Conservation (phyloP, 352 stramenopile genomes). For the Globisporangium emineosum region DNA sequence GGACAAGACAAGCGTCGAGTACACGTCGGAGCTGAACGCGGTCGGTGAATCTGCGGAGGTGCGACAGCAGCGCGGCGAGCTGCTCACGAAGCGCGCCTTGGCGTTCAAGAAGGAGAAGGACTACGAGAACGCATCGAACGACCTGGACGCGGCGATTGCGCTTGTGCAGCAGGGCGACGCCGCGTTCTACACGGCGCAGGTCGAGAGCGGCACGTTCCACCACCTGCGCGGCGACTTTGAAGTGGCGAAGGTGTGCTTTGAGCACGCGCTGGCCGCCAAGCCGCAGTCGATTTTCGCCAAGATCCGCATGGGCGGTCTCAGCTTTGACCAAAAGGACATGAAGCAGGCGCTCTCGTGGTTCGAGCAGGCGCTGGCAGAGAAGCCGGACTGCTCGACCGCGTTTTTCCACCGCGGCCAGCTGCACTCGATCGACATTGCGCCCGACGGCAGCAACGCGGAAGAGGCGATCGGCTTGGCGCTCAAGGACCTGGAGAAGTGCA, state of each 20-base stretch:
- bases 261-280: constrained; percentile 57
- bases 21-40: constrained; percentile 47
- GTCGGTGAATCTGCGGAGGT: constrained; percentile 31
- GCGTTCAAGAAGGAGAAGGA: constrained; percentile 62
- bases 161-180: constrained; percentile 45
- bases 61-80: constrained; percentile 35
- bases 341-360: constrained; percentile 73
- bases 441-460: constrained; percentile 50
- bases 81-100: constrained; percentile 62
- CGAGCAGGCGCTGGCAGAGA: constrained; percentile 64
- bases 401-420: constrained; percentile 83
- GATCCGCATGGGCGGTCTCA: constrained; percentile 78
- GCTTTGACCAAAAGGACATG: constrained; percentile 82
- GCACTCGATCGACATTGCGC: constrained; percentile 67
- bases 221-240: constrained; percentile 78
- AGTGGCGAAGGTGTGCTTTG: constrained; percentile 58
- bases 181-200: constrained; percentile 72
- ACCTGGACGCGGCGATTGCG: constrained; percentile 51
- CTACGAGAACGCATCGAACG: constrained; percentile 59
- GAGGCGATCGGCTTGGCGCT: constrained; percentile 51
- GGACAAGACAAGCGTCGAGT: constrained; percentile 52
- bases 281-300: constrained; percentile 76
- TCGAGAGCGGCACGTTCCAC: constrained; percentile 76
- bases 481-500: constrained; percentile 68
- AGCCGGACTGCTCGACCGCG: constrained; percentile 64